phyloP scores from a whole-genome alignment of 2,329 filamentous ascomycete genomes.

The Penicillium digitatum region DNA sequence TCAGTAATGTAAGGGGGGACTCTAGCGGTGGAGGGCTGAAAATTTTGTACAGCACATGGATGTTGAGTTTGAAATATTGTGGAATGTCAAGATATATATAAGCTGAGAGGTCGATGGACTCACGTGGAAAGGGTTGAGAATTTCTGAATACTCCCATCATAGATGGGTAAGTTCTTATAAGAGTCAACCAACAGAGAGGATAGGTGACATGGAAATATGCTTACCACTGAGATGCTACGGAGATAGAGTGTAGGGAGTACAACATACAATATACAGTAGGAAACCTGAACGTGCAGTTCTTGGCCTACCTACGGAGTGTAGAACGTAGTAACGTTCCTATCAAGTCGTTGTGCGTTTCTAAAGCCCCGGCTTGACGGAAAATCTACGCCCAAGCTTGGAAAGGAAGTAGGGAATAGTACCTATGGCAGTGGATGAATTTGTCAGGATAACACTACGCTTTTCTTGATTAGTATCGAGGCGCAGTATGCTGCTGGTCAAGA shows the following conservation, averaged over 20 bases:
- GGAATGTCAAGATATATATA: background rate
- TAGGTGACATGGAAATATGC: too few species aligned
- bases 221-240: too few species aligned
- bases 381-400: background rate
- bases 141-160: too few species aligned
- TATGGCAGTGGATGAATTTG: too few species aligned
- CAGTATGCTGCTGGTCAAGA: conserved; percentile 37
- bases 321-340: background rate
- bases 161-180: too few species aligned
- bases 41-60: conserved; percentile 9
- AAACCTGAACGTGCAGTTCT: background rate
- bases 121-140: too few species aligned
- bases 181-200: too few species aligned
- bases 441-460: conserved; percentile 33
- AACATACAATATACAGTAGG: background rate
- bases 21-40: background rate
- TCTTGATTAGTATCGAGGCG: conserved; percentile 29
- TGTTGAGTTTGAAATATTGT: background rate
- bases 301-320: background rate
- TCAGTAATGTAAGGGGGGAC: conserved; percentile 11
- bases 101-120: background rate
- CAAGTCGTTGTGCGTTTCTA: background rate
- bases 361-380: background rate
- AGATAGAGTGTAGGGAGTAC: background rate
- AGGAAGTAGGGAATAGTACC: too few species aligned